A percentile compares a stretch with the other conserved stretches of the same genome.
phyloP scores from a whole-genome alignment of 2,329 filamentous ascomycete species.

The Cytospora mali region DNA sequence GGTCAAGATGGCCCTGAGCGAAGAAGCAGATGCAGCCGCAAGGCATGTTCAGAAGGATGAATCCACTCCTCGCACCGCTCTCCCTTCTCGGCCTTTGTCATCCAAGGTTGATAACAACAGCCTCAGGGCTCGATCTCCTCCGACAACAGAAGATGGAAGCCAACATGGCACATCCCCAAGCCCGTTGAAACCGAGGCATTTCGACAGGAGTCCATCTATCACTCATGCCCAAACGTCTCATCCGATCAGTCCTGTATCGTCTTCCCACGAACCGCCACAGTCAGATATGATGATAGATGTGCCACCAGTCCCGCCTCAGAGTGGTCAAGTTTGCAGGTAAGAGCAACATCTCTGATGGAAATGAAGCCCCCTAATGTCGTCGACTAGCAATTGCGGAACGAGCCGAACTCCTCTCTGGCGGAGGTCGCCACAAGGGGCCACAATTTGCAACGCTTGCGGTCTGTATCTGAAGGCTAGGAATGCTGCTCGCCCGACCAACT shows the following conservation, averaged over 20 bases:
- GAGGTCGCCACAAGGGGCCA: conserved; percentile 87
- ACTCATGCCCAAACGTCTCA: conserved; percentile 28
- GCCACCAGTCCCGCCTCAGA: conserved; percentile 40
- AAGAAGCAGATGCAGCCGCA: conserved; percentile 16
- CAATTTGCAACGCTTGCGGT: conserved; percentile 97
- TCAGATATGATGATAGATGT: conserved; percentile 24
- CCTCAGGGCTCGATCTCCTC: conserved; percentile 31
- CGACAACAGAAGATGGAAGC: conserved; percentile 30
- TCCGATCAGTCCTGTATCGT: conserved; percentile 27
- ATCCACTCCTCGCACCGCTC: conserved; percentile 29
- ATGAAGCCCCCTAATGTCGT: conserved; percentile 29
- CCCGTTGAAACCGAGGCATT: conserved; percentile 16
- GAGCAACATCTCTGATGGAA: conserved; percentile 31
- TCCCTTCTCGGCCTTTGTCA: conserved; percentile 33
- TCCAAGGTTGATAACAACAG: conserved; percentile 26
- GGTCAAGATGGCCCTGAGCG: conserved; percentile 27
- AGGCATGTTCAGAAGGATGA: conserved; percentile 20
- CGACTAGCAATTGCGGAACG: conserved; percentile 84
- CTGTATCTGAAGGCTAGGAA: conserved; percentile 94
- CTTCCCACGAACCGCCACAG: conserved; percentile 19
- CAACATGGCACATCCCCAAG: conserved; percentile 27
- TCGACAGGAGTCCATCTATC: conserved; percentile 23
- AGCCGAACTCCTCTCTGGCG: conserved; percentile 94
- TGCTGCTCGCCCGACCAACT: conserved; percentile 82
- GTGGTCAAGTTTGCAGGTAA: conserved; percentile 74